A percentile compares a stretch with the other conserved stretches of the same genome.
phyloP scores from a whole-genome alignment of 345 rosid genomes.

The Sisymbrium irio region DNA sequence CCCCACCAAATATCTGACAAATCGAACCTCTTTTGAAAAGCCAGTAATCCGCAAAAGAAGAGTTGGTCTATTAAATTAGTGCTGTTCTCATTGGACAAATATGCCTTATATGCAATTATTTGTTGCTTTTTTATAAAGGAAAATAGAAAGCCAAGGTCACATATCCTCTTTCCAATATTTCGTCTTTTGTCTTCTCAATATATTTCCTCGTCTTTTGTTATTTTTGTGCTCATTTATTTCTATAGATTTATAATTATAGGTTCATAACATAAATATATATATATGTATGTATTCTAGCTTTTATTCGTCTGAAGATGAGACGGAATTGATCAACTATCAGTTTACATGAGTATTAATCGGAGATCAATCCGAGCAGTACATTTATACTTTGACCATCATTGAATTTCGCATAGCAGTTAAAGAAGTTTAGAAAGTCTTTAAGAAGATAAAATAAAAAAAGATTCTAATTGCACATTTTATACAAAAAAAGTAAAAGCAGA shows the following conservation, averaged over 20 bases:
- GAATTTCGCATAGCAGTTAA: background rate
- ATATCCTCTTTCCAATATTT: background rate
- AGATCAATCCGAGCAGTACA: background rate
- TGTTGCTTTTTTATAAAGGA: conserved; percentile 12
- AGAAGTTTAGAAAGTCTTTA: background rate
- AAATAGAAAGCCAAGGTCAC: conserved; percentile 21
- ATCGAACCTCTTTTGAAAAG: background rate
- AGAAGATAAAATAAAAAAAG: background rate
- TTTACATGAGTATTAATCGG: background rate
- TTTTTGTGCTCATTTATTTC: background rate
- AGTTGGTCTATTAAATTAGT: background rate
- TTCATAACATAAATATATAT: no score
- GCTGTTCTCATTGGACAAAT: background rate
- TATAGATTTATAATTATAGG: no score
- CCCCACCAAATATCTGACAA: background rate
- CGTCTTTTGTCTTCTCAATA: background rate
- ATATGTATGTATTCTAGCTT: no score
- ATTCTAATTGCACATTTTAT: background rate
- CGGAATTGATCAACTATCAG: background rate
- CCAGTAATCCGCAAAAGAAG: background rate
- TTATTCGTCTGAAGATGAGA: background rate
- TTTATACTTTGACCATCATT: background rate
- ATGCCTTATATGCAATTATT: conserved; percentile 14
- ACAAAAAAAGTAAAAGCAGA: background rate
- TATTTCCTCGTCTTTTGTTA: background rate